phyloP scores from a whole-genome alignment of 148 eudicot species.

The Rheum nobile region DNA sequence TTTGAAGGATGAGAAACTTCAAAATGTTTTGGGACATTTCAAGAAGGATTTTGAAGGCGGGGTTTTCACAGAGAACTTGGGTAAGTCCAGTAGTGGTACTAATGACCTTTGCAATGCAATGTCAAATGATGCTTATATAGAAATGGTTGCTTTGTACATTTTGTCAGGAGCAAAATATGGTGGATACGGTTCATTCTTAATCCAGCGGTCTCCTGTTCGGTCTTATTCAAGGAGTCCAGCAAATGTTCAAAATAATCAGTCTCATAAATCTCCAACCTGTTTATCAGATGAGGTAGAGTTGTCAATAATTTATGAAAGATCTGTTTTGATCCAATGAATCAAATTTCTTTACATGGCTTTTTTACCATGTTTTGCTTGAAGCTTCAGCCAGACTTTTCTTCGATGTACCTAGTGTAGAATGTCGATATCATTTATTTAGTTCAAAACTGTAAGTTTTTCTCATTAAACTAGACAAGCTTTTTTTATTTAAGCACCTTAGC shows the following conservation, averaged over 20 bases:
- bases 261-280: slow-evolving; percentile 42
- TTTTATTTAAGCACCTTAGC: slow-evolving; percentile 13
- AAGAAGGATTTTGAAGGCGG: slow-evolving; percentile 97
- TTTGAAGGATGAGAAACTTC: slow-evolving; percentile 86
- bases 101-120: slow-evolving; percentile 6
- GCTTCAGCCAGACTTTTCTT: background rate
- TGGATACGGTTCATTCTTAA: slow-evolving; percentile 89
- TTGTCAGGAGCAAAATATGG: slow-evolving; percentile 86
- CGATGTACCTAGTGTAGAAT: background rate
- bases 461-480: slow-evolving; percentile 7
- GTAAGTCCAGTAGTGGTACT: slow-evolving; percentile 36
- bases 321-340: slow-evolving; percentile 1
- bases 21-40: slow-evolving; percentile 83
- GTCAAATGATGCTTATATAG: slow-evolving; percentile 9
- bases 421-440: background rate
- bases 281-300: slow-evolving; percentile 43
- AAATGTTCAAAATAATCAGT: slow-evolving; percentile 33
- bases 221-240: slow-evolving; percentile 48
- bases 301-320: background rate
- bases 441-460: background rate
- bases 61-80: slow-evolving; percentile 89
- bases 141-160: slow-evolving; percentile 20
- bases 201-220: slow-evolving; percentile 68
- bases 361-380: background rate
- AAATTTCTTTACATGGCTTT: background rate